Base-by-base conservation (phyloP, 306 rosid genomes). In the Cicer cuneatum region DNA sequence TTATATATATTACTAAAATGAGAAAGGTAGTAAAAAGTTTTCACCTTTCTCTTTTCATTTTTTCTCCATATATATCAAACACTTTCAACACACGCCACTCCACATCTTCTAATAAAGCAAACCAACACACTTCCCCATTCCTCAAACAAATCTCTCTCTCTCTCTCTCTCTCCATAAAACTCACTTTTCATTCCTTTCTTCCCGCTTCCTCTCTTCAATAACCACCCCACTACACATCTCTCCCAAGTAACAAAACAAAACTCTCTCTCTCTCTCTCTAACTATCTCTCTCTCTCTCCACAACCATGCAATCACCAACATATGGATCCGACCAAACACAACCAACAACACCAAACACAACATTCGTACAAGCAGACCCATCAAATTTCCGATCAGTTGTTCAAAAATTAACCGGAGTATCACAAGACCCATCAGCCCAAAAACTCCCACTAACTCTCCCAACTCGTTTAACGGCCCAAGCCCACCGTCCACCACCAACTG, bases 341-440 rank as follows among this genome's bases (percentile, higher is more conserved):
- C 33, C 90, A 12, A 79, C 80, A 13, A 73, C 90, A 7, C 75
- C 97, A 16, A 89, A 89, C 90, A 91, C 98, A 5, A 94, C 94
- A 66, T 90, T 87, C 67, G 95, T 94, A 14, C 90, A 94, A 82
- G 93, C 96, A 1, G 93, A 91, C 84, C 90, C 96, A 0, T 86
- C 95, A 18, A 88, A 75, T 45, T 94, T 91, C 90, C 88, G 97
- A 2, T 83, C 89, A 0, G 90, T 91, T 1, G 98, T 94, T 2
- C 97, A 91, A 59, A 88, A 86, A 45, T 87, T 94, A 1, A 91
- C 98, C 78, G 97, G 98, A 24, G 98, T 97, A 2, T 78, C 96
- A 4, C 84, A 84, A 15, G 86, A 85, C 81, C 89, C 96, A 0
- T 73, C 93, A 0, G 56, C 90, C 1, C 85, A 39, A 0, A 93